A percentile compares a stretch with the other conserved stretches of the same genome.
These are phyloP conservation scores for Gynochthodes officinalis DNA, from an alignment of 257 asterid species.

Conservation along the genomic window DNA sequence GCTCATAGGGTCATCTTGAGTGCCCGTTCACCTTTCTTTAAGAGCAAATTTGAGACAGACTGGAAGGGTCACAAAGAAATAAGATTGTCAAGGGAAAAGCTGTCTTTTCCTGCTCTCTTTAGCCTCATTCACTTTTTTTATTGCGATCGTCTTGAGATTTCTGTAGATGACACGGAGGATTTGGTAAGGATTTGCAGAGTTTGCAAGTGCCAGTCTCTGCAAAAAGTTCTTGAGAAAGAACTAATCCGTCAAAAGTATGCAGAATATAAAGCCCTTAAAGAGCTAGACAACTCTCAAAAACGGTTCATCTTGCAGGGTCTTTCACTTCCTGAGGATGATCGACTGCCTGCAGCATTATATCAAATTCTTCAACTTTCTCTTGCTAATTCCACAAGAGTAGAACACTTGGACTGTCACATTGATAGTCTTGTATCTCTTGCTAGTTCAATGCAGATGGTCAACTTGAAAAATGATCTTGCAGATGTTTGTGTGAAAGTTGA, in stretches of 20 bases:
- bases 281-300: slow-evolving; percentile 75
- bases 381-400: slow-evolving; percentile 44
- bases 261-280: slow-evolving; percentile 68
- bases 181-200: slow-evolving; percentile 81
- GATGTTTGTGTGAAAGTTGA: slow-evolving; percentile 78
- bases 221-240: slow-evolving; percentile 67
- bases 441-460: slow-evolving; percentile 32
- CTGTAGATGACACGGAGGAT: slow-evolving; percentile 82
- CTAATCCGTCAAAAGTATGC: slow-evolving; percentile 68
- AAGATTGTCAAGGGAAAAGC: slow-evolving; percentile 62
- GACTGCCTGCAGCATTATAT: slow-evolving; percentile 69
- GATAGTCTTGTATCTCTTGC: slow-evolving; percentile 42
- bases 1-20: slow-evolving; percentile 83
- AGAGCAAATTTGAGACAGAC: slow-evolving; percentile 53
- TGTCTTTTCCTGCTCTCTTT: slow-evolving; percentile 70
- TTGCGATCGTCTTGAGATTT: slow-evolving; percentile 79
- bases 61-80: slow-evolving; percentile 74
- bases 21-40: slow-evolving; percentile 84
- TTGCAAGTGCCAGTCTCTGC: slow-evolving; percentile 75
- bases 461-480: slow-evolving; percentile 61
- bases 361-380: slow-evolving; percentile 63
- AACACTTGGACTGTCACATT: slow-evolving; percentile 22
- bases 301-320: slow-evolving; percentile 79
- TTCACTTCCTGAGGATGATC: slow-evolving; percentile 80
- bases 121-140: slow-evolving; percentile 86